Base-by-base conservation (phyloP, 2,329 filamentous ascomycete species). In the Penicillium aurantiogriseum region DNA sequence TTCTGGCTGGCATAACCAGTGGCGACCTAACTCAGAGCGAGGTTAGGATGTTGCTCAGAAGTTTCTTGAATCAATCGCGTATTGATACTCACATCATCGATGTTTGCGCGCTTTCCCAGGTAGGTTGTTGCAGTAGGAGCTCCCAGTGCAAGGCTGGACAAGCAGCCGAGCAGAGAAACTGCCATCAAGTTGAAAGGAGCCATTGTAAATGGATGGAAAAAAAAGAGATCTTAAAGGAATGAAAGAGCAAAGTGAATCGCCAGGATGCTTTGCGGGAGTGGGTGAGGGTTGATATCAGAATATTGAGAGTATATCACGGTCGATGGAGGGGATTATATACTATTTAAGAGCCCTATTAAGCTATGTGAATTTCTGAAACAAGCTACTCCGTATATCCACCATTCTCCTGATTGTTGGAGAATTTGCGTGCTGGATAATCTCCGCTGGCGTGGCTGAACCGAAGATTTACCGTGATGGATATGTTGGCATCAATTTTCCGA, bases 1-100 rank as follows among this genome's bases (percentile, higher is more conserved):
- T 81, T 81, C 60, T 76, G 64, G 21, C 76, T 78, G 45, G 76
- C 79, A 64, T 79, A 83, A 29, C 80, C 81, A 43, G 73, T 69
- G 29, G 69, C 69, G 21, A 60, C 59, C 65, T 71, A 23, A 10
- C 0, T 25, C 15, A 27, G 23, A 33, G 23, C 1, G 0, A n/a
- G 6, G 13, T 21, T 27, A 17, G 13, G 6, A 7, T 39, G 8
- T 23, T 42, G 33, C 25, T 19, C 25, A 29, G 13, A 27, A 3
- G 11, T 3, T 38, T 0, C 2, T 31, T 17, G 29, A 19, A 36
- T 19, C 1, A 36, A 15, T 13, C 4, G 2, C 4, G 38, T 5
- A 23, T 44, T n/a, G n/a, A 43, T 40, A 51, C 66, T 47, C 44
- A 70, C 69, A 54, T 71, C 68, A 11, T 63, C 54, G 50, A 63